phyloP scores from a whole-genome alignment of 192 early-diverging fungal genomes.

The Lobosporangium transversale region DNA sequence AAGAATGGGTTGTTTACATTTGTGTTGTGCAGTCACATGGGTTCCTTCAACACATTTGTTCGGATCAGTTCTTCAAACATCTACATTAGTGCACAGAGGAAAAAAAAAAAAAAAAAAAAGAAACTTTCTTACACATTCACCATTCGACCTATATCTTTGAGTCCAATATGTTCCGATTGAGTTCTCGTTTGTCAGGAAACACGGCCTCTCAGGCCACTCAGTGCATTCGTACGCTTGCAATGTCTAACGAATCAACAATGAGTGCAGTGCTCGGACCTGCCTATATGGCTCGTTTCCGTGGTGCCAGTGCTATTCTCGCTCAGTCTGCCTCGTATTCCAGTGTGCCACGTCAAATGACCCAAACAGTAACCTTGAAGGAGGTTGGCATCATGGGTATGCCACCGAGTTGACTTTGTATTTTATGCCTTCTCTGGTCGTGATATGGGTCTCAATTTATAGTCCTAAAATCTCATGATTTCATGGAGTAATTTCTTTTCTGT shows the following conservation, averaged over 20 bases:
- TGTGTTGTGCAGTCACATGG: no score
- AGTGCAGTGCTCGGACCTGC: constrained; percentile 16
- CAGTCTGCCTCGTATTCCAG: constrained; percentile 44
- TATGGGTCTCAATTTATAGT: no score
- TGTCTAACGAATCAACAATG: constrained; percentile 24
- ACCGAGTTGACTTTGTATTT: no score
- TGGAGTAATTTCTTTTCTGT: no score
- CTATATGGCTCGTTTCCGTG: constrained; percentile 27
- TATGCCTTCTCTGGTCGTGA: no score
- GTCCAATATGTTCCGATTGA: constrained; percentile 42
- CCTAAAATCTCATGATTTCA: no score
- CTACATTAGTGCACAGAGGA: neutral
- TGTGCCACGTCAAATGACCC: constrained; percentile 49
- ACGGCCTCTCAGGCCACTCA: constrained; percentile 28
- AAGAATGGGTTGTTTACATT: no score
- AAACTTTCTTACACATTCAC: no score
- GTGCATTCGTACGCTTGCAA: constrained; percentile 28
- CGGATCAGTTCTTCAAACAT: neutral
- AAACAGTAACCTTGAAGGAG: constrained; percentile 36
- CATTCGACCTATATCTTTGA: no score
- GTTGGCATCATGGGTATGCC: constrained; percentile 50
- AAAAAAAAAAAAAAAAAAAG: constrained; percentile 31
- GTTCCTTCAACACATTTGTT: no score
- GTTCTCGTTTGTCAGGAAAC: constrained; percentile 23
- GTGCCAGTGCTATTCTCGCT: constrained; percentile 19